A percentile compares a stretch with the other conserved stretches of the same genome.
These are phyloP conservation scores for Juglanconis sp. DNA, from an alignment of 2,329 filamentous ascomycete species.

Conservation along the genomic window DNA sequence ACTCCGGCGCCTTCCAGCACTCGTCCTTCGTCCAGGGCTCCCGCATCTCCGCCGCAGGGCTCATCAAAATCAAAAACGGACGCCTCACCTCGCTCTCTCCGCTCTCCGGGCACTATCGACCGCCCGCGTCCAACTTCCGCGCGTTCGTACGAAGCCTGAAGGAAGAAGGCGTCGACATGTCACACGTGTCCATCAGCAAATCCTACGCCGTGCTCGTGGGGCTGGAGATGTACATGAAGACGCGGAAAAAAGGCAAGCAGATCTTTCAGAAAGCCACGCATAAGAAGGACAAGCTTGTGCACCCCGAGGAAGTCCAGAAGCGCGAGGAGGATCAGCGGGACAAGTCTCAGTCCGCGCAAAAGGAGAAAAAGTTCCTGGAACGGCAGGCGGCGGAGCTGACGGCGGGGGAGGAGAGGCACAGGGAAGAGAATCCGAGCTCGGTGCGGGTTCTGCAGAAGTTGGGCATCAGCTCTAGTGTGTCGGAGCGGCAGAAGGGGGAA, in stretches of 20 bases:
- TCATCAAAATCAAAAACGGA: constrained; percentile 82
- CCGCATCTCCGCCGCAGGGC: constrained; percentile 76
- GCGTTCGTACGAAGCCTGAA: constrained; percentile 73
- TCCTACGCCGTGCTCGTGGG: constrained; percentile 81
- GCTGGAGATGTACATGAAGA: constrained; percentile 74
- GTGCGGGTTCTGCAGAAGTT: constrained; percentile 40
- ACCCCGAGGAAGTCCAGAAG: constrained; percentile 56
- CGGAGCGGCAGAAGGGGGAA: constrained; percentile 23
- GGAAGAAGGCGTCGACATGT: constrained; percentile 74
- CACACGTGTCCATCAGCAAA: constrained; percentile 72
- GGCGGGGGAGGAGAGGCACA: constrained; percentile 36
- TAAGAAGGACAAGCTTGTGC: constrained; percentile 56
- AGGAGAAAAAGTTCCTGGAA: constrained; percentile 43
- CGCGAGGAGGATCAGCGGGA: constrained; percentile 59
- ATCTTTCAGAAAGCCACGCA: constrained; percentile 47
- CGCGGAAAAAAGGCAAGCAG: constrained; percentile 61
- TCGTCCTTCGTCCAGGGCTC: constrained; percentile 83
- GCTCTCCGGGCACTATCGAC: constrained; percentile 77
- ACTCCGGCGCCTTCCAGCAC: constrained; percentile 84
- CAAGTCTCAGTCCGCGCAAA: constrained; percentile 56
- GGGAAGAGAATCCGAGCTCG: constrained; percentile 26
- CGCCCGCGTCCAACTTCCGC: constrained; percentile 77
- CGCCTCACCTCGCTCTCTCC: constrained; percentile 71
- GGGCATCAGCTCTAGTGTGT: constrained; percentile 29
- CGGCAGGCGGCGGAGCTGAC: constrained; percentile 34